Evolutionary conservation across 163 green algal genomes (phyloP).

Genomic region (Coccomyxa subellipsoidea): DNA sequence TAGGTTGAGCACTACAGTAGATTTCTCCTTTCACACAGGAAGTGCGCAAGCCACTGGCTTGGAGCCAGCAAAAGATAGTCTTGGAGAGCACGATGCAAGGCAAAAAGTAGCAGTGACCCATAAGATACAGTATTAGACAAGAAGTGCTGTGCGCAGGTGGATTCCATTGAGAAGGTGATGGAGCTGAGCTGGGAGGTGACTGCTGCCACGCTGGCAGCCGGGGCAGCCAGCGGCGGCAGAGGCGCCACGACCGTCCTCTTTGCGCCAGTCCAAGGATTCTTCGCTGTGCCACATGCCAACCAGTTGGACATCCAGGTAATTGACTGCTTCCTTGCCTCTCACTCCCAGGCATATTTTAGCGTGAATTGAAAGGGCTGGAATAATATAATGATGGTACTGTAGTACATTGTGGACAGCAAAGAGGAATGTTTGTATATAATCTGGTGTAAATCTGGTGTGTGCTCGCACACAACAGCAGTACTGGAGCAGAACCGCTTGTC

Average conservation of each 20-base stretch:
- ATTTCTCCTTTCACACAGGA: too few relatives aligned
- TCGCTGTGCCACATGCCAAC: not conserved
- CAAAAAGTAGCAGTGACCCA: too few relatives aligned
- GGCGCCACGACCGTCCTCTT: conserved; percentile 8
- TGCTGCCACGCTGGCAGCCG: not conserved
- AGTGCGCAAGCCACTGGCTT: too few relatives aligned
- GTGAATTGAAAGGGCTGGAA: too few relatives aligned
- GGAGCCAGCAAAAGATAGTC: too few relatives aligned
- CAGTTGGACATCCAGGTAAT: not conserved
- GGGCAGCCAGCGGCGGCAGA: not conserved
- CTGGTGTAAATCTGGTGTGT: not conserved
- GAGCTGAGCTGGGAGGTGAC: conserved; percentile 1
- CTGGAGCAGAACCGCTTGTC: too few relatives aligned
- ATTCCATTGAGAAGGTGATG: not conserved
- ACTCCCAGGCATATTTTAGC: too few relatives aligned
- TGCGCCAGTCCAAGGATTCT: conserved; percentile 10
- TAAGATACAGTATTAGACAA: not conserved
- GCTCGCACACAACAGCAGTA: too few relatives aligned
- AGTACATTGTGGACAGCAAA: not conserved
- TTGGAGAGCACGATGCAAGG: too few relatives aligned
- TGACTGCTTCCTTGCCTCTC: not conserved
- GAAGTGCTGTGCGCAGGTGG: not conserved
- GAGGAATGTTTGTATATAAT: not conserved
- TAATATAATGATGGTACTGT: not conserved
- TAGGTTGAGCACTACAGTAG: too few relatives aligned